Evolutionary conservation across 73 alveolate genomes (phyloP).

Genomic region (Uronychia binucleata): DNA sequence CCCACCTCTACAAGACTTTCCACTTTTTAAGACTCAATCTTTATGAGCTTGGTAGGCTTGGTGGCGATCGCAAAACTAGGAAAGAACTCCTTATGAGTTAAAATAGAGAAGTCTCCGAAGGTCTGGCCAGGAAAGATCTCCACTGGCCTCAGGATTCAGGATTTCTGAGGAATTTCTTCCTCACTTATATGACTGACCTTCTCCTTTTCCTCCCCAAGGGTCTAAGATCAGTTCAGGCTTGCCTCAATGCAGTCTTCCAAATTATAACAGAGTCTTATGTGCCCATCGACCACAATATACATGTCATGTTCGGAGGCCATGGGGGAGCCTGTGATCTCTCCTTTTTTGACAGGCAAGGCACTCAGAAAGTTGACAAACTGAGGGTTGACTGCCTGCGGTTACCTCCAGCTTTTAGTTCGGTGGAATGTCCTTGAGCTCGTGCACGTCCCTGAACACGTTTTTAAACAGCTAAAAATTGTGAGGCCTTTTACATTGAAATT

Average conservation of each 20-base stretch:
- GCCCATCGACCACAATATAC: neutral
- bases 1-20: neutral
- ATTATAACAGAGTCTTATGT: neutral
- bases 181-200: neutral
- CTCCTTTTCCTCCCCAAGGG: neutral
- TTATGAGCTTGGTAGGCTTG: neutral
- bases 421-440: slow-evolving; percentile 10
- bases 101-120: neutral
- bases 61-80: neutral
- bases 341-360: neutral
- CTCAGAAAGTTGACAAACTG: neutral
- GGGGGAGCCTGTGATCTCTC: neutral
- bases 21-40: neutral
- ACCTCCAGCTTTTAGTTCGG: neutral
- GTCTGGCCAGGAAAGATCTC: neutral
- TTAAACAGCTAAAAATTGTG: neutral
- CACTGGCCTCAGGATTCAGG: neutral
- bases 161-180: neutral
- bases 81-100: neutral
- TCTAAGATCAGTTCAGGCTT: neutral
- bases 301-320: neutral
- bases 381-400: neutral
- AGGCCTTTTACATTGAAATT: neutral
- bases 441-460: slow-evolving; percentile 8
- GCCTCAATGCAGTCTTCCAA: neutral